Evolutionary conservation across 2,329 filamentous ascomycete genomes (phyloP).

Genomic region (Fusarium liriodendri): DNA sequence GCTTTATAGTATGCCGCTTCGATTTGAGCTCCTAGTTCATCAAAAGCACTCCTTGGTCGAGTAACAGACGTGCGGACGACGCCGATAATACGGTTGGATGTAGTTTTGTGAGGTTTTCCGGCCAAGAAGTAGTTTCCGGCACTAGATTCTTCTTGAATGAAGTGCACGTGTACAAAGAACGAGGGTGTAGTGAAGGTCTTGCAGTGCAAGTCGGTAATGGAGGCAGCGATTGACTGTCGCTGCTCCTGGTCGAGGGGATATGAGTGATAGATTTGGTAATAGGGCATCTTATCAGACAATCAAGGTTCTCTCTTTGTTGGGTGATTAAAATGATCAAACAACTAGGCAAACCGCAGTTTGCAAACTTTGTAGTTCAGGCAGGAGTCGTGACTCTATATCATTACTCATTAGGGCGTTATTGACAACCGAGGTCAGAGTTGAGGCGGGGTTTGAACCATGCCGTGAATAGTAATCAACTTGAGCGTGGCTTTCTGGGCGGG

Average conservation of each 20-base stretch:
- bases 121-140: constrained; percentile 25
- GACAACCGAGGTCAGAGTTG: not conserved
- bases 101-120: constrained; percentile 2
- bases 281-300: constrained; percentile 20
- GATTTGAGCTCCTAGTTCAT: constrained; percentile 19
- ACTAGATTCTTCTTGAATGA: constrained; percentile 3
- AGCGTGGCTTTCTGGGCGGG: not conserved
- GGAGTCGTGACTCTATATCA: not conserved
- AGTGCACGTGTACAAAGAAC: constrained; percentile 35
- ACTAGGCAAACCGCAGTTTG: not conserved
- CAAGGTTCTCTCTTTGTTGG: not conserved
- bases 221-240: constrained; percentile 10
- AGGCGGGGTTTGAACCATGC: not conserved
- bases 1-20: constrained; percentile 23
- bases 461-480: not conserved
- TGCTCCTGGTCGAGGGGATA: constrained; percentile 12
- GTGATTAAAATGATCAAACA: not conserved
- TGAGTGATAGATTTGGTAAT: constrained; percentile 35
- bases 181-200: constrained; percentile 22
- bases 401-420: not conserved
- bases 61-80: constrained; percentile 24
- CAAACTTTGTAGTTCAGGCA: not conserved
- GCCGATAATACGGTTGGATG: constrained; percentile 30
- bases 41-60: constrained; percentile 20
- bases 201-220: constrained; percentile 30